These are phyloP conservation scores for Saturnispora silvae DNA, from an alignment of 805 yeast species.

Conservation along the genomic window DNA sequence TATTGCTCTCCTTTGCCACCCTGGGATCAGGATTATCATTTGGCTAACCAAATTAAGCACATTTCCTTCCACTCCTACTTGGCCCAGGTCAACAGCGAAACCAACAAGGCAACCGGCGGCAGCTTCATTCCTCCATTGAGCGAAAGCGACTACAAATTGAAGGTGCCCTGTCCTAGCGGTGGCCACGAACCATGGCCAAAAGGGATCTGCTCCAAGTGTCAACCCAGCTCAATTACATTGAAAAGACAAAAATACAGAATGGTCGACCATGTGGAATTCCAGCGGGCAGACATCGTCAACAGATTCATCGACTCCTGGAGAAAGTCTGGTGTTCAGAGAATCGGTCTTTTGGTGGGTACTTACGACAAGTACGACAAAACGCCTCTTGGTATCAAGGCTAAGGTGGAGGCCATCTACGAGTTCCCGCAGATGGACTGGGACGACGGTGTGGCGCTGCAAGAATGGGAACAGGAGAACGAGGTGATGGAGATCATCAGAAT, in stretches of 20 bases:
- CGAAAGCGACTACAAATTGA: constrained; percentile 58
- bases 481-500: constrained; percentile 43
- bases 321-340: constrained; percentile 72
- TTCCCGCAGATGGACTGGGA: constrained; percentile 80
- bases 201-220: constrained; percentile 94
- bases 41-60: constrained; percentile 74
- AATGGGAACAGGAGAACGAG: constrained; percentile 43
- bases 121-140: constrained; percentile 76
- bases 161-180: constrained; percentile 58
- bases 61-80: constrained; percentile 77
- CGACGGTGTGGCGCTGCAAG: constrained; percentile 64
- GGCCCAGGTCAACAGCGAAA: constrained; percentile 56
- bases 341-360: constrained; percentile 75
- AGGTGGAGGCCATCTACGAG: constrained; percentile 88
- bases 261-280: constrained; percentile 96
- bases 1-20: constrained; percentile 94
- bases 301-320: constrained; percentile 90
- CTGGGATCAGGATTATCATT: constrained; percentile 73
- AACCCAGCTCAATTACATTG: constrained; percentile 88
- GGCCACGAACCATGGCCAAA: constrained; percentile 83
- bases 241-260: constrained; percentile 85
- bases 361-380: constrained; percentile 71
- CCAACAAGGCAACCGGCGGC: constrained; percentile 48
- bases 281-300: constrained; percentile 62
- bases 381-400: constrained; percentile 90